phyloP scores from a whole-genome alignment of 352 stramenopile species.

The Peronospora belbahrii region DNA sequence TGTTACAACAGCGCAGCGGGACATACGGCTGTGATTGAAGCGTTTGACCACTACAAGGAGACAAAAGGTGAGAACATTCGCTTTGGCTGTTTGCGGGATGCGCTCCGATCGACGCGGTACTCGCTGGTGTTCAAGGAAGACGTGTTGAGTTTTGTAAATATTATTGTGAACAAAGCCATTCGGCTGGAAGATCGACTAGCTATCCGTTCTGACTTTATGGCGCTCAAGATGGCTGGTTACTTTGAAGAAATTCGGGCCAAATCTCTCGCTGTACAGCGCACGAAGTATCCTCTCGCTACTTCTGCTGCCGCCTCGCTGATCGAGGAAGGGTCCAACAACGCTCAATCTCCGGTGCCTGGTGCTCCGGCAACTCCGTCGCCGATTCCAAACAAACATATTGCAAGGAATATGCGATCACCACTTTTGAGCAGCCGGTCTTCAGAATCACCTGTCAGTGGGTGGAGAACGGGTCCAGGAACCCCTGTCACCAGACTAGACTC shows the following conservation, averaged over 20 bases:
- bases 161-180: constrained; percentile 86
- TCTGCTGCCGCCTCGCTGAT: constrained; percentile 21
- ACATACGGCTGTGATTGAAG: constrained; percentile 70
- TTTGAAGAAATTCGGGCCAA: constrained; percentile 85
- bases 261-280: constrained; percentile 66
- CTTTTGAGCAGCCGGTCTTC: constrained; percentile 20
- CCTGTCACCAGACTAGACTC: constrained; percentile 22
- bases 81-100: constrained; percentile 76
- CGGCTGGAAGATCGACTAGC: constrained; percentile 71
- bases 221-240: constrained; percentile 77
- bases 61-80: constrained; percentile 72
- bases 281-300: constrained; percentile 50
- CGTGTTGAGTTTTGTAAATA: constrained; percentile 85
- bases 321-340: constrained; percentile 12
- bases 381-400: constrained; percentile 22
- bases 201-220: constrained; percentile 80
- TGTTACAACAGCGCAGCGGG: constrained; percentile 84
- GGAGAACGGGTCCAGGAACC: constrained; percentile 18
- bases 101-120: constrained; percentile 75
- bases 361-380: constrained; percentile 22
- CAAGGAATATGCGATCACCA: constrained; percentile 27
- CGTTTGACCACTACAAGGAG: constrained; percentile 80
- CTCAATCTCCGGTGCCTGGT: constrained; percentile 19
- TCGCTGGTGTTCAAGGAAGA: constrained; percentile 85
- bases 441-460: constrained; percentile 21